A percentile compares a stretch with the other conserved stretches of the same genome.
These are phyloP conservation scores for Nemania diffusa DNA, from an alignment of 2,329 filamentous ascomycete species.

Conservation along the genomic window DNA sequence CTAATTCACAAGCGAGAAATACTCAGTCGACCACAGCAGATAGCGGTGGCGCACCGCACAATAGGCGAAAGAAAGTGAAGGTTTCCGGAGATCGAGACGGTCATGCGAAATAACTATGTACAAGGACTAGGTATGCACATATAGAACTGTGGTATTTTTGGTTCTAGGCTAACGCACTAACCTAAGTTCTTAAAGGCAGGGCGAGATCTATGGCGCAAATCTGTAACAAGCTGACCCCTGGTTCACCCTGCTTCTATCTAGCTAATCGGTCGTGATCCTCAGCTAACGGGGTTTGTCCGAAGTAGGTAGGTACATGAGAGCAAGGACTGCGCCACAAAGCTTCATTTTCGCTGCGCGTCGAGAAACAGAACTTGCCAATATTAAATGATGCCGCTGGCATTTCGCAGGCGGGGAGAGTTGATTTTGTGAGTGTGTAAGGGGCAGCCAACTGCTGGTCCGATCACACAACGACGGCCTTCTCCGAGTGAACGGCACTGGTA, in stretches of 20 bases:
- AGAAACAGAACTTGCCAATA: background rate
- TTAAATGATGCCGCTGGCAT: conserved; percentile 2
- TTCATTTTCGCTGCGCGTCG: background rate
- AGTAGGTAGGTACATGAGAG: background rate
- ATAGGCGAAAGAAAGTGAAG: background rate
- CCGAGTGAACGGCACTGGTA: background rate
- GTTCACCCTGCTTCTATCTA: background rate
- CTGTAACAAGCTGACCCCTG: conserved; percentile 28
- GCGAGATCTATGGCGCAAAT: conserved; percentile 19
- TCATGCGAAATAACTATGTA: conserved; percentile 9
- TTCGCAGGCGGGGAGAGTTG: background rate
- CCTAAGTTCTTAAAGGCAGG: background rate
- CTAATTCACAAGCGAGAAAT: background rate
- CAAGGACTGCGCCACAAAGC: conserved; percentile 15
- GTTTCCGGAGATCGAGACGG: conserved; percentile 19
- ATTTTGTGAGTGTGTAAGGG: background rate
- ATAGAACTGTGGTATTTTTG: background rate
- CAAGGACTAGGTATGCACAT: background rate
- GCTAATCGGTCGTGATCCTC: background rate
- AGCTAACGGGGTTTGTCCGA: background rate
- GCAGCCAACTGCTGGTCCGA: background rate
- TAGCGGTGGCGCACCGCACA: background rate
- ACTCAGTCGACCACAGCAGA: background rate
- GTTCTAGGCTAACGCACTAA: background rate
- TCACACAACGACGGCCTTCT: background rate